phyloP scores from a whole-genome alignment of 1,284 basidiomycete genomes.

The Porodaedalea pini region DNA sequence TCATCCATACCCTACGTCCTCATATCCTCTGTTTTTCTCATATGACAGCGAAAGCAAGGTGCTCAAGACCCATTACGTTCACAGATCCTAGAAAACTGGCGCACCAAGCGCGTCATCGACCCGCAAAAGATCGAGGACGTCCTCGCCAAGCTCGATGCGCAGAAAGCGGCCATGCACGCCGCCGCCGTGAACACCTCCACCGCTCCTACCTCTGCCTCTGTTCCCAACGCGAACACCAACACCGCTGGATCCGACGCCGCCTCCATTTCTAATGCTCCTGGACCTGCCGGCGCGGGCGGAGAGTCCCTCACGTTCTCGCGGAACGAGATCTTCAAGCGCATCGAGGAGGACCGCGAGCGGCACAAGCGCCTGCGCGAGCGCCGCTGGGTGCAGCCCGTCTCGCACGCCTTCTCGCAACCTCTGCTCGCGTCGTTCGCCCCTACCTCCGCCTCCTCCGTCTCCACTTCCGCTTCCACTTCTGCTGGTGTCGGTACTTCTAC shows the following conservation, averaged over 20 bases:
- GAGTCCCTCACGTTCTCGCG: slow-evolving; percentile 44
- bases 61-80: background rate
- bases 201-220: slow-evolving; percentile 20
- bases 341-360: slow-evolving; percentile 92
- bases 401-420: slow-evolving; percentile 44
- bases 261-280: background rate
- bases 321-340: slow-evolving; percentile 78
- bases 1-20: background rate
- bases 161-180: slow-evolving; percentile 34
- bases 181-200: too few relatives aligned
- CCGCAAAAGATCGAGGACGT: slow-evolving; percentile 71
- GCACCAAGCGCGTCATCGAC: slow-evolving; percentile 79
- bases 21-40: background rate
- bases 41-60: background rate
- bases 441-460: slow-evolving; percentile 29
- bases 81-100: slow-evolving; percentile 86
- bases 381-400: slow-evolving; percentile 84
- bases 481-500: slow-evolving; percentile 24
- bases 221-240: slow-evolving; percentile 25
- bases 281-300: slow-evolving; percentile 1
- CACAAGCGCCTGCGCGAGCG: slow-evolving; percentile 91
- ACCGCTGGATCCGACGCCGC: slow-evolving; percentile 10
- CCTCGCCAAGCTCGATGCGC: slow-evolving; percentile 45
- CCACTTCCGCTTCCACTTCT: slow-evolving; percentile 17
- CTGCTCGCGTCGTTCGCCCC: slow-evolving; percentile 57